These are phyloP conservation scores for Colletotrichum lini DNA, from an alignment of 2,329 filamentous ascomycete species.

Conservation along the genomic window DNA sequence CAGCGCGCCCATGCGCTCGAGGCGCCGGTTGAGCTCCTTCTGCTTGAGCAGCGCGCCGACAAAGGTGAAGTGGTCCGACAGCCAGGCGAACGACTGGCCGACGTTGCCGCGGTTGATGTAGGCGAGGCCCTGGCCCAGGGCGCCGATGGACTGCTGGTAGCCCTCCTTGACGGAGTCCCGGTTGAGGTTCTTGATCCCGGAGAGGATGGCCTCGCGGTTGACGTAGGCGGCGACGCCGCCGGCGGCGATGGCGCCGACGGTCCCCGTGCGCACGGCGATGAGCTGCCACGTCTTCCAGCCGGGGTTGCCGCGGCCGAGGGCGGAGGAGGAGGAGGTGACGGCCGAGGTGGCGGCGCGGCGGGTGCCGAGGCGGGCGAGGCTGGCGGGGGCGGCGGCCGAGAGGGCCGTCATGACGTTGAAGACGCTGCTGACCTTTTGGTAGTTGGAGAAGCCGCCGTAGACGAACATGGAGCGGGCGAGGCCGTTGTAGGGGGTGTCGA, in stretches of 20 bases:
- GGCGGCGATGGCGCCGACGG: slow-evolving; percentile 84
- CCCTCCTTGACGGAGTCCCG: slow-evolving; percentile 63
- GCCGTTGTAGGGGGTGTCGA: slow-evolving; percentile 88
- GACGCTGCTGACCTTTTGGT: slow-evolving; percentile 68
- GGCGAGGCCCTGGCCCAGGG: slow-evolving; percentile 67
- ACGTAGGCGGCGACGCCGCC: slow-evolving; percentile 87
- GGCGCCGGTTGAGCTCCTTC: slow-evolving; percentile 77
- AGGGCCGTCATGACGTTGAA: slow-evolving; percentile 71
- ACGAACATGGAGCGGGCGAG: slow-evolving; percentile 72
- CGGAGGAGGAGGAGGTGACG: slow-evolving; percentile 19
- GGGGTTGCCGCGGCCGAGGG: slow-evolving; percentile 48
- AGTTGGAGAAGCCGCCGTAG: slow-evolving; percentile 72
- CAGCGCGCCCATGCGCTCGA: slow-evolving; percentile 73
- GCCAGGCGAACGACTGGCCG: slow-evolving; percentile 81
- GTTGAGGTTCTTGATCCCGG: slow-evolving; percentile 63
- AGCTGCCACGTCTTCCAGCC: slow-evolving; percentile 70
- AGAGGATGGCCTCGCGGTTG: slow-evolving; percentile 78
- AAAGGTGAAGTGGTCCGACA: slow-evolving; percentile 87
- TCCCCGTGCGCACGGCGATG: slow-evolving; percentile 85
- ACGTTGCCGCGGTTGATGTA: slow-evolving; percentile 72
- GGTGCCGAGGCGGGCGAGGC: slow-evolving; percentile 57
- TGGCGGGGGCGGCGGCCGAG: slow-evolving; percentile 63
- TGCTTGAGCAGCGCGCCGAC: slow-evolving; percentile 84
- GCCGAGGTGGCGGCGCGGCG: slow-evolving; percentile 46
- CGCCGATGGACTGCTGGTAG: slow-evolving; percentile 64